A percentile compares a stretch with the other conserved stretches of the same genome.
Evolutionary conservation across 1,284 basidiomycete species (phyloP).

Genomic region (Boletus subluridellus): DNA sequence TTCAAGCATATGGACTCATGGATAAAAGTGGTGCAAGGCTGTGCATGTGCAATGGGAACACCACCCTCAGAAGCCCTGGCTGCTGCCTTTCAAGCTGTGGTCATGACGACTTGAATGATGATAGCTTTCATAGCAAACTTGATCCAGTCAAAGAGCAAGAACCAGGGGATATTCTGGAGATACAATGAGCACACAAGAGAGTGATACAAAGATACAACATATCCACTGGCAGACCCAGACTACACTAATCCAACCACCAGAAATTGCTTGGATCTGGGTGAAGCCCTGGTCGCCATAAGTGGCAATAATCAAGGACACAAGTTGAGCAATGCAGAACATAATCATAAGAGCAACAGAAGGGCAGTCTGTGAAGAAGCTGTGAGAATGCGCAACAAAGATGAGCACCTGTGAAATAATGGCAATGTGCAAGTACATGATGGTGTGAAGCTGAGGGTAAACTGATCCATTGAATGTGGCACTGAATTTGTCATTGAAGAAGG

Average conservation of each 20-base stretch:
- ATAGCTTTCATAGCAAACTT: too few relatives aligned
- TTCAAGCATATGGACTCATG: too few relatives aligned
- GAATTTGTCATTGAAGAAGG: constrained; percentile 88
- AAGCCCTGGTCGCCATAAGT: constrained; percentile 91
- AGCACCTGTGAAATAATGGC: constrained; percentile 98
- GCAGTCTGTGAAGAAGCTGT: constrained; percentile 98
- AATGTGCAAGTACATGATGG: constrained; percentile 85
- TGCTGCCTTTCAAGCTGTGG: too few relatives aligned
- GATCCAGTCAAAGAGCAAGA: too few relatives aligned
- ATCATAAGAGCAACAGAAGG: constrained; percentile 85
- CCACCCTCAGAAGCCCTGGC: too few relatives aligned
- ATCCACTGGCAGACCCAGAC: constrained; percentile 73
- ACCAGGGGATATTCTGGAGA: too few relatives aligned
- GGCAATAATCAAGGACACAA: constrained; percentile 93
- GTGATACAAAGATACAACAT: too few relatives aligned
- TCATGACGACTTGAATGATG: too few relatives aligned
- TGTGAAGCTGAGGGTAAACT: constrained; percentile 60
- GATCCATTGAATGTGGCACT: constrained; percentile 57
- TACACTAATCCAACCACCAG: constrained; percentile 95
- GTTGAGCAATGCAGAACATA: constrained; percentile 91
- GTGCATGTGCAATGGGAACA: too few relatives aligned
- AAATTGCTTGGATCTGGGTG: constrained; percentile 72
- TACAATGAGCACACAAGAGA: too few relatives aligned
- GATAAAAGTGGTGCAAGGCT: too few relatives aligned
- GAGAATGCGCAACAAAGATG: constrained; percentile 95